Conservation (phyloP, 768 basidiomycete species). For the Panaeolus papilionaceus region DNA sequence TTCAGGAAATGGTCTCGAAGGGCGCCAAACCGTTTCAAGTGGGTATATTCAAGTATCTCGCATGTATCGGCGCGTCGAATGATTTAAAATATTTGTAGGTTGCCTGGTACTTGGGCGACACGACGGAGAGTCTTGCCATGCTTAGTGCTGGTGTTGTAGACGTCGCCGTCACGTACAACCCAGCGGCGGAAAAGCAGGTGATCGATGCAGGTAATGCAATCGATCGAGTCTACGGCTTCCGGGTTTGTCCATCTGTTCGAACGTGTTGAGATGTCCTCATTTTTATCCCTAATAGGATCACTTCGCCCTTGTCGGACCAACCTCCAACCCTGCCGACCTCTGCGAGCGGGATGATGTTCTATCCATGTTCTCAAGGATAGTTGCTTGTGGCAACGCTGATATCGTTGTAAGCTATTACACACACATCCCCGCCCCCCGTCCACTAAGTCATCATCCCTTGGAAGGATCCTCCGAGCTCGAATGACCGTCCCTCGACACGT, state of each 20-base stretch:
- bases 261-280: not conserved
- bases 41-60: slow-evolving; percentile 13
- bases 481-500: slow-evolving; percentile 43
- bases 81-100: slow-evolving; percentile 39
- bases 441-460: not conserved
- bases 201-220: slow-evolving; percentile 38
- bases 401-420: slow-evolving; percentile 36
- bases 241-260: slow-evolving; percentile 37
- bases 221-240: slow-evolving; percentile 48
- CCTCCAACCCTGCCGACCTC: slow-evolving; percentile 51
- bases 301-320: slow-evolving; percentile 56
- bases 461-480: slow-evolving; percentile 35
- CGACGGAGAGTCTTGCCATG: slow-evolving; percentile 53
- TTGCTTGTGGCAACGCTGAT: slow-evolving; percentile 49
- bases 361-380: slow-evolving; percentile 55
- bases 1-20: slow-evolving; percentile 41
- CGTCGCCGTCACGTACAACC: slow-evolving; percentile 58
- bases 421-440: slow-evolving; percentile 7
- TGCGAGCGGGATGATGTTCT: slow-evolving; percentile 38
- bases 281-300: slow-evolving; percentile 44
- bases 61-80: not conserved
- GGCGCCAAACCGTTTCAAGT: slow-evolving; percentile 42
- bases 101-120: slow-evolving; percentile 63
- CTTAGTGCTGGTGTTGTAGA: slow-evolving; percentile 51
- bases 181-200: slow-evolving; percentile 51